Base-by-base conservation (phyloP, 2,329 filamentous ascomycete species). In the Venturia oleaginea region DNA sequence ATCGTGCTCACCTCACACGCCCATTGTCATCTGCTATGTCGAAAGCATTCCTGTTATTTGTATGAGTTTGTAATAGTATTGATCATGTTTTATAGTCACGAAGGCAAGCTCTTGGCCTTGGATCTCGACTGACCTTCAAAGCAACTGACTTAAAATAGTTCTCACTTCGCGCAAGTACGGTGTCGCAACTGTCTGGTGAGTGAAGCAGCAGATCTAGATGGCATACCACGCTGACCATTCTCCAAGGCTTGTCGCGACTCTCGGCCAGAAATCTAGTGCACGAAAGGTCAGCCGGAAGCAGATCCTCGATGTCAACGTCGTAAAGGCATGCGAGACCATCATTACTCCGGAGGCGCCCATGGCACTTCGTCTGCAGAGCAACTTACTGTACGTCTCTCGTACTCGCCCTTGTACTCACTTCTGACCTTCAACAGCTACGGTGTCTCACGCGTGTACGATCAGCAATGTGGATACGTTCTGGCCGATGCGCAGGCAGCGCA, bases 81-180 rank as follows among this genome's bases (percentile, higher is more conserved):
- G 15, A 51, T 34, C 55, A 97, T 97, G 92, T 97, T 97, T 74
- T 97, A 96, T 79, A 95, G 90, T 71, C 91, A 96, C 78, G 92
- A 97, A 77, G 91, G 93, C 94, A 80, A 73, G 87, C 30, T 17
- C 54, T 40, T 2, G 17, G 2, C 63, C 22, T 54, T 15, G 7
- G 27, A 32, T n/a, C 17, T 37, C 15, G 32, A 27, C 11, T 34
- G 10, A 22, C 15, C 55, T 34, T 30, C n/a, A n/a, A n/a, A n/a
- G n/a, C n/a, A 17, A 32, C 40, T 62, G 42, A 55, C 59, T 51
- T 60, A 63, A 71, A 76, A 38, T 61, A 86, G 85, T 99, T 66
- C 84, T 99, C 64, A 94, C 87, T 3, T 93, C 84, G 67, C 86
- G 86, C 72, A 88, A 94, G 74, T 90, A 97, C 83, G 94, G 94